These are phyloP conservation scores for Phytophthora lateralis DNA, from an alignment of 352 stramenopile genomes.

Conservation along the genomic window DNA sequence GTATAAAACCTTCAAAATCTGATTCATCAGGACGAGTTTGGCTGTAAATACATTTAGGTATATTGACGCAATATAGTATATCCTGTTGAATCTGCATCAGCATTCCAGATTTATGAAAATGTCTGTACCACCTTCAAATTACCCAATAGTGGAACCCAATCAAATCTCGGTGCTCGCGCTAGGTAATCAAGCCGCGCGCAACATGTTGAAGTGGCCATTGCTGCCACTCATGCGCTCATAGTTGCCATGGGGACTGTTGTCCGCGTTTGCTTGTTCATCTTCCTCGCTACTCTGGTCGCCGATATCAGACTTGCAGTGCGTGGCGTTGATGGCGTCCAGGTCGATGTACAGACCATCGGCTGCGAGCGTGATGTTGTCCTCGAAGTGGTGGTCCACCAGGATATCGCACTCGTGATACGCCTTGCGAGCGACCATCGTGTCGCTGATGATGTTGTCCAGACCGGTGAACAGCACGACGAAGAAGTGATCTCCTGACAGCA, in stretches of 20 bases:
- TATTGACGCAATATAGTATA: neutral
- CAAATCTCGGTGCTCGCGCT: slow-evolving; percentile 27
- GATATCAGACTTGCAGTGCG: slow-evolving; percentile 18
- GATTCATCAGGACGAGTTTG: neutral
- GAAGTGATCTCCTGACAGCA: slow-evolving; percentile 55
- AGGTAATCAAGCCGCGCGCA: slow-evolving; percentile 24
- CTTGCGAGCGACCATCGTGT: slow-evolving; percentile 68
- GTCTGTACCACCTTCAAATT: neutral
- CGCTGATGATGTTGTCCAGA: slow-evolving; percentile 54
- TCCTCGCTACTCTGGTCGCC: neutral
- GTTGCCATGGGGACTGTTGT: neutral
- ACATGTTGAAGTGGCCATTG: slow-evolving; percentile 16
- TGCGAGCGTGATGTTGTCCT: slow-evolving; percentile 64
- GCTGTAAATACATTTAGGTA: neutral
- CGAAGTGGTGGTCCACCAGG: slow-evolving; percentile 62
- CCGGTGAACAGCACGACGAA: slow-evolving; percentile 66
- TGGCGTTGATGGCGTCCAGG: slow-evolving; percentile 59
- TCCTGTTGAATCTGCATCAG: neutral
- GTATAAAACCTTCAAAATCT: neutral
- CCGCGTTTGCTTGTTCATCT: neutral
- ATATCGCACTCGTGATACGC: slow-evolving; percentile 68
- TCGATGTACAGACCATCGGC: slow-evolving; percentile 62
- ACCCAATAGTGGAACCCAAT: slow-evolving; percentile 12
- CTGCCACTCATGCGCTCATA: neutral
- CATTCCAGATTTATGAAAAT: neutral